Percentiles rank a stretch among this genome's conserved stretches.
These are phyloP conservation scores for Rhodotorula sp. DNA, from an alignment of 1,284 basidiomycete genomes.

Conservation along the genomic window DNA sequence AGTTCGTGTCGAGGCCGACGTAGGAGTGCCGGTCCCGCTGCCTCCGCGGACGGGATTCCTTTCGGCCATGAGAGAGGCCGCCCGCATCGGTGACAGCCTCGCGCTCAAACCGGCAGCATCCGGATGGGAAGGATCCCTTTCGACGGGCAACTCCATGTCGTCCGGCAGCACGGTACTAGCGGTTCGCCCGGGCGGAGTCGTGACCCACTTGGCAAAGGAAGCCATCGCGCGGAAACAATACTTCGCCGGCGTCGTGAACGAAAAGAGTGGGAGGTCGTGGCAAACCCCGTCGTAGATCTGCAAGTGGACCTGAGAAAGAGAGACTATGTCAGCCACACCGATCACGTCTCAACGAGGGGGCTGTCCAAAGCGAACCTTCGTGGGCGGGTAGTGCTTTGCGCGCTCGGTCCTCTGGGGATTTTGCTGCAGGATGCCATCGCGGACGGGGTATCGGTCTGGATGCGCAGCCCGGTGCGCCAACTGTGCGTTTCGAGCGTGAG, in stretches of 20 bases:
- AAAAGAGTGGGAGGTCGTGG: constrained; percentile 54
- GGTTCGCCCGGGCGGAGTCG: constrained; percentile 7
- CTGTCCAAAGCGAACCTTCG: constrained; percentile 52
- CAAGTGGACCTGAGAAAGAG: constrained; percentile 64
- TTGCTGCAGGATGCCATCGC: constrained; percentile 36
- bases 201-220: constrained; percentile 44
- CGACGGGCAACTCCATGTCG: constrained; percentile 20
- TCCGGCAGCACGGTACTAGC: background rate
- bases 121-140: constrained; percentile 9
- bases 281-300: constrained; percentile 62
- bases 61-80: background rate
- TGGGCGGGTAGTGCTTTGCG: constrained; percentile 57
- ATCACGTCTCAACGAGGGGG: background rate
- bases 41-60: background rate
- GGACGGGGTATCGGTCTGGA: constrained; percentile 68
- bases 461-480: constrained; percentile 84
- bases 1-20: background rate
- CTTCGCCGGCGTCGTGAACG: constrained; percentile 50
- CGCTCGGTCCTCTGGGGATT: constrained; percentile 41
- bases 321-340: background rate
- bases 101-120: constrained; percentile 1
- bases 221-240: constrained; percentile 51
- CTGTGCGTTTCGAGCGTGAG: constrained; percentile 52
- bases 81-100: background rate
- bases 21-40: background rate